phyloP scores from a whole-genome alignment of 1,284 basidiomycete species.

The Ceratobasidium sp. region DNA sequence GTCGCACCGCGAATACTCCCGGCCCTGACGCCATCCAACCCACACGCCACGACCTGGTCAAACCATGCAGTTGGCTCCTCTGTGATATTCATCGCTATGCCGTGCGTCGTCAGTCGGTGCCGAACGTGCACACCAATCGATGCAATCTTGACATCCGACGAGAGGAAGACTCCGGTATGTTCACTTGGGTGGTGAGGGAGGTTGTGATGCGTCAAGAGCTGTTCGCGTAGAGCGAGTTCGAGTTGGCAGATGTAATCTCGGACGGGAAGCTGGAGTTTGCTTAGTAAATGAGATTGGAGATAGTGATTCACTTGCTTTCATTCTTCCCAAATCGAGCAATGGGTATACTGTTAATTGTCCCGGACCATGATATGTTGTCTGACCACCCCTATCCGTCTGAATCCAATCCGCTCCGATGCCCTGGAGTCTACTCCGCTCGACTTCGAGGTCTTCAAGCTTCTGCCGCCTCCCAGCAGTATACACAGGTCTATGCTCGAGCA shows the following conservation, averaged over 20 bases:
- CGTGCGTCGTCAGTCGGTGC: slow-evolving; percentile 92
- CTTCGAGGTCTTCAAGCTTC: slow-evolving; percentile 61
- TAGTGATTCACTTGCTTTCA: slow-evolving; percentile 51
- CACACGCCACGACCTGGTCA: slow-evolving; percentile 88
- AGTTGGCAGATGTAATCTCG: slow-evolving; percentile 77
- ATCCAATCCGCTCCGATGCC: slow-evolving; percentile 88
- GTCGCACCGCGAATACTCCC: slow-evolving; percentile 49
- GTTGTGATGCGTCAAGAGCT: slow-evolving; percentile 64
- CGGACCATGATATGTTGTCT: slow-evolving; percentile 97
- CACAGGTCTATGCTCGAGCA: slow-evolving; percentile 88
- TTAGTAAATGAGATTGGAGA: neutral
- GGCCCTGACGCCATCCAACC: slow-evolving; percentile 84
- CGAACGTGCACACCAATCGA: slow-evolving; percentile 97
- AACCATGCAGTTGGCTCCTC: slow-evolving; percentile 84
- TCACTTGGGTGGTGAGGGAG: slow-evolving; percentile 62
- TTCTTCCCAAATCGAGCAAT: slow-evolving; percentile 77
- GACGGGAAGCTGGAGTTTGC: slow-evolving; percentile 47
- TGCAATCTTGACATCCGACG: slow-evolving; percentile 73
- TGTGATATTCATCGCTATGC: slow-evolving; percentile 93
- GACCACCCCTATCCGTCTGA: slow-evolving; percentile 83
- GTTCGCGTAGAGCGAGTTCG: slow-evolving; percentile 65
- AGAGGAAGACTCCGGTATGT: slow-evolving; percentile 80
- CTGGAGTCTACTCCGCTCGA: slow-evolving; percentile 71
- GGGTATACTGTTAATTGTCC: slow-evolving; percentile 98
- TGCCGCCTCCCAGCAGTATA: slow-evolving; percentile 93